Evolutionary conservation across 1,284 basidiomycete species (phyloP).

Genomic region (Cutaneotrichosporon cutaneum): DNA sequence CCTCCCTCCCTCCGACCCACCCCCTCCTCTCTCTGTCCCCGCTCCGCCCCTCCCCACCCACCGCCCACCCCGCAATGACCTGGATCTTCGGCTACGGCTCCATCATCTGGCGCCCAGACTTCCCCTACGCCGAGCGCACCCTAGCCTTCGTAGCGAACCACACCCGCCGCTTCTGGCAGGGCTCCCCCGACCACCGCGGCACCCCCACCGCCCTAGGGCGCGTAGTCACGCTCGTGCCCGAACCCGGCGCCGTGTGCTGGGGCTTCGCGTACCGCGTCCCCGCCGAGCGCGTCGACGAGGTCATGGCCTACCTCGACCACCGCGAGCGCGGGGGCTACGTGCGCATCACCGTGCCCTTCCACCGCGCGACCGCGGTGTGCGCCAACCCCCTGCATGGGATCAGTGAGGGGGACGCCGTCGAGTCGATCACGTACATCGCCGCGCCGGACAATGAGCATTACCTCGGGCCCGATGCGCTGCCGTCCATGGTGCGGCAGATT

Average conservation of each 20-base stretch:
- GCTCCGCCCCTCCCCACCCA: not conserved
- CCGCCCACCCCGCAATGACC: slow-evolving; percentile 7
- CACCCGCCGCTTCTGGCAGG: slow-evolving; percentile 51
- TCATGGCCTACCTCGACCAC: slow-evolving; percentile 27
- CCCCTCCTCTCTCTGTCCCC: not conserved
- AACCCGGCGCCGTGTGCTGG: slow-evolving; percentile 18
- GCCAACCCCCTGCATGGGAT: not conserved
- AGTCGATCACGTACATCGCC: slow-evolving; percentile 23
- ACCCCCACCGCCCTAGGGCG: slow-evolving; percentile 44
- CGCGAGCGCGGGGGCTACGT: slow-evolving; percentile 26
- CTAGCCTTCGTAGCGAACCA: slow-evolving; percentile 56
- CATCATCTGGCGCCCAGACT: slow-evolving; percentile 28
- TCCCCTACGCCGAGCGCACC: slow-evolving; percentile 17
- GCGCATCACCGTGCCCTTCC: slow-evolving; percentile 20
- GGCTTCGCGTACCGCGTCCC: slow-evolving; percentile 22
- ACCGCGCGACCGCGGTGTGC: not conserved
- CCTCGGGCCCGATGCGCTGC: slow-evolving; percentile 18
- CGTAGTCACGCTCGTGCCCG: slow-evolving; percentile 47
- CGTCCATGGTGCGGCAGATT: slow-evolving; percentile 18
- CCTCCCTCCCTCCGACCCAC: not conserved
- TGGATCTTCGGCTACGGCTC: slow-evolving; percentile 25
- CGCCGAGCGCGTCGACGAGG: slow-evolving; percentile 16
- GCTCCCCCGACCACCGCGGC: slow-evolving; percentile 50
- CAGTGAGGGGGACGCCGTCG: slow-evolving; percentile 1
- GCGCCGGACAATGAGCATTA: slow-evolving; percentile 20